Base-by-base conservation (phyloP, 225 moss, liverwort and hornwort genomes). In the Polytrichum formosum region DNA sequence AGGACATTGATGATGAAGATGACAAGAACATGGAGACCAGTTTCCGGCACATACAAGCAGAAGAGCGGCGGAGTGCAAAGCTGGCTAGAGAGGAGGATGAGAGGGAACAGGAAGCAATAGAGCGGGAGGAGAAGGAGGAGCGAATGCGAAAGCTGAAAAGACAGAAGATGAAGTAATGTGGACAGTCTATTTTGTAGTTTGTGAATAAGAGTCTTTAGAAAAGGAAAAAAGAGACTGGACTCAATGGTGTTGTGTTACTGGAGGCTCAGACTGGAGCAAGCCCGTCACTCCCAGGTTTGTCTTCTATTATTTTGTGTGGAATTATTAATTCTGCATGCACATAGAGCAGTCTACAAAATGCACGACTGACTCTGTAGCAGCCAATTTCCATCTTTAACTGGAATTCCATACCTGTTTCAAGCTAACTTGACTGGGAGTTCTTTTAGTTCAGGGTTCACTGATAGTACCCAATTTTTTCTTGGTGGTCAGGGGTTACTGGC, bases 1-100 rank as follows among this genome's bases (percentile, higher is more conserved):
- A 76, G 58, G 90, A 87, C 75, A 74, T 87, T 70, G 97, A 97
- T 70, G 97, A 97, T 72, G 87, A 85, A 64, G 96, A 94, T 72
- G 96, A 97, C 80, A 88, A 78, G 66, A 75, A 79, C 59, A 97
- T 97, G 94, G 94, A 92, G 81, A 94, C 91, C 30, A 94, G 94
- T 56, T 97, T 94, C 75, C 90, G 82, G 5, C 76, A 85, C 67
- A 97, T 97, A 67, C 87, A 97, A 79, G 92, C 92, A 53, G 97
- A 97, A 78, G 97, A 97, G 81, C 83, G 88, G 63, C 89, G 90
- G 68, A 97, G 96, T 55, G 89, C 83, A 1, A 79, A 79, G 66
- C 67, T 86, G 64, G 86, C 83, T 18, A 76, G 83, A 37, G 86
- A 89, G 71, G 89, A 89, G 64, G 89, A 89, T 60, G 86, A 89